Conservation (phyloP, 202 grass and related monocot genomes). For the Panicum virgatum region DNA sequence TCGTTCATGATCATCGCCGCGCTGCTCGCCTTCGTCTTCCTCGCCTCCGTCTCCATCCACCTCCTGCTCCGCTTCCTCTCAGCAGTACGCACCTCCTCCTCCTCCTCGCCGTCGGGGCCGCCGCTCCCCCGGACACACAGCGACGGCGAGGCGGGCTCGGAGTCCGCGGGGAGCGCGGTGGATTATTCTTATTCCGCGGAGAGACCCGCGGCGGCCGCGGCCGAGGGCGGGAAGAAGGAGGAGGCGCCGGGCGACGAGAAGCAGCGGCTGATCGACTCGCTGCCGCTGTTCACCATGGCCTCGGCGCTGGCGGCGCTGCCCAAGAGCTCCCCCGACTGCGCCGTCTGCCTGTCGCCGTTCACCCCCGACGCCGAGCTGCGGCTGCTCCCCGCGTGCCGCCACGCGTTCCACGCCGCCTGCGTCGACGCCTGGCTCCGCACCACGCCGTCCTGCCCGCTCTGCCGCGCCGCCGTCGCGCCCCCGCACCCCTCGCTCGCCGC, state of each 20-base stretch:
- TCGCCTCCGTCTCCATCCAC: constrained; percentile 68
- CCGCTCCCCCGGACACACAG: constrained; percentile 14
- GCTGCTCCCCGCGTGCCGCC: constrained; percentile 81
- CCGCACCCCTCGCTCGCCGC: constrained; percentile 55
- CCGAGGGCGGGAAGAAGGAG: background rate
- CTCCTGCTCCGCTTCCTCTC: constrained; percentile 58
- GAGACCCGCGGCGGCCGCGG: background rate
- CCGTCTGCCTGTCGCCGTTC: constrained; percentile 90
- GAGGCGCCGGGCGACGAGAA: constrained; percentile 10
- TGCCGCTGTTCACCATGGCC: constrained; percentile 88
- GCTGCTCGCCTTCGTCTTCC: constrained; percentile 50
- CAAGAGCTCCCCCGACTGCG: constrained; percentile 88
- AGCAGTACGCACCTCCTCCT: background rate
- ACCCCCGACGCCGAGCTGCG: constrained; percentile 75
- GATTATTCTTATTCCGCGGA: background rate
- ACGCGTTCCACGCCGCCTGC: constrained; percentile 93
- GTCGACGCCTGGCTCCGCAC: constrained; percentile 87
- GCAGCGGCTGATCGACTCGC: constrained; percentile 68
- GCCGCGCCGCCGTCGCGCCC: constrained; percentile 65
- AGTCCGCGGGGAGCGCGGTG: background rate
- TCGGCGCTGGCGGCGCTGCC: constrained; percentile 67
- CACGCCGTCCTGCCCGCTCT: constrained; percentile 86
- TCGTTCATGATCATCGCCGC: constrained; percentile 62
- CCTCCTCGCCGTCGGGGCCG: constrained; percentile 14
- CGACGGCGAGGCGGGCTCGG: background rate